Evolutionary conservation across 176 grass and related monocot genomes (phyloP).

Genomic region (Tillandsia leiboldiana): DNA sequence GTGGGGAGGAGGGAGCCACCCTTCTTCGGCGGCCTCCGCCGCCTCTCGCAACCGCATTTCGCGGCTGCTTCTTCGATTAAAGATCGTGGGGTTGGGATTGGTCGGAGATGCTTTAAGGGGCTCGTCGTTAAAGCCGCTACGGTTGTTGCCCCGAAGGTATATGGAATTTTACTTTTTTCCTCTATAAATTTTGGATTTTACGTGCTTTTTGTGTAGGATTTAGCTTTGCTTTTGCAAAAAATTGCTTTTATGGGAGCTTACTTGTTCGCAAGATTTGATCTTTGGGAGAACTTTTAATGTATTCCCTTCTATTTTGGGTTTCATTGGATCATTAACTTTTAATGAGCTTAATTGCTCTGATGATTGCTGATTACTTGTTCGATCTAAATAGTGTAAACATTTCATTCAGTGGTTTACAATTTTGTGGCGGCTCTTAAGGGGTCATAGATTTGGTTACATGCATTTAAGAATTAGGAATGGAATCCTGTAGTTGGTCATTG

Average conservation of each 20-base stretch:
- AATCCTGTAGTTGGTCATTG: too few relatives aligned
- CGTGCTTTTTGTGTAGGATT: not conserved
- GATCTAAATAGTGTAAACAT: too few relatives aligned
- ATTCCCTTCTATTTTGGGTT: not conserved
- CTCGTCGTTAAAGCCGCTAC: slow-evolving; percentile 51
- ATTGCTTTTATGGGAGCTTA: not conserved
- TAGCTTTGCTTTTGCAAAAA: not conserved
- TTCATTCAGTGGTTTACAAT: too few relatives aligned
- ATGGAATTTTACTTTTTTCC: not conserved
- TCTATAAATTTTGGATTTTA: too few relatives aligned
- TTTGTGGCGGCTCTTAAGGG: too few relatives aligned
- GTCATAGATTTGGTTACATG: too few relatives aligned
- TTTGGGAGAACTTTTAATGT: not conserved
- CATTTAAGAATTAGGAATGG: too few relatives aligned
- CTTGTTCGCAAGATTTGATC: not conserved
- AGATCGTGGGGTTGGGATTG: slow-evolving; percentile 1
- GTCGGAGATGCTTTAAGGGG: slow-evolving; percentile 10
- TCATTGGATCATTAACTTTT: not conserved
- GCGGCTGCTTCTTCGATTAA: not conserved
- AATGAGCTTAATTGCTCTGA: not conserved
- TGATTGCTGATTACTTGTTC: too few relatives aligned
- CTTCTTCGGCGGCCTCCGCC: not conserved
- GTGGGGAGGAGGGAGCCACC: slow-evolving; percentile 4
- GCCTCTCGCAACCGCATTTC: not conserved
- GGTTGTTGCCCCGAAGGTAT: slow-evolving; percentile 60